Evolutionary conservation across 1,284 basidiomycete species (phyloP), one percentile per base, ranked within the genome.

Genomic region (Ganoderma lucidum): DNA sequence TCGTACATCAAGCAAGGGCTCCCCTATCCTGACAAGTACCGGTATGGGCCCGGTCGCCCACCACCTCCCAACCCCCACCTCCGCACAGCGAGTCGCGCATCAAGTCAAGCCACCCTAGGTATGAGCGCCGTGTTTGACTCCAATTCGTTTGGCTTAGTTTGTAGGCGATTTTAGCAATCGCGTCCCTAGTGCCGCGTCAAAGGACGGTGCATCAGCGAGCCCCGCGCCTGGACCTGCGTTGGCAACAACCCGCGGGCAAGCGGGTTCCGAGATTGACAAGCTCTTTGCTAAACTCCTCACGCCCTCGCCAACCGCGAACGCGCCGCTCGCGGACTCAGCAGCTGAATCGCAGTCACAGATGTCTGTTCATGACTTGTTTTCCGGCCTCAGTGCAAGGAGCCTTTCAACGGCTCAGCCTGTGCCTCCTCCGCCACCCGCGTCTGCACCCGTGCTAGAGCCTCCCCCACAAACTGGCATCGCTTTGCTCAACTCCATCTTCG

Each of bases 1-100:
- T 81, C 83, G 0, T 92, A 87, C 75, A 85, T 93, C 75, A 88
- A 88, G 80, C 82, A 83, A 74, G 89, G 90, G 65, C 67, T 85
- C 35, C 84, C 87, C 12, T 93, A 94, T 77, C 92, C 92, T 8
- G 87, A 91, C 64, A 83, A 91, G 70, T 92, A 84, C 76, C 84
- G 86, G 63, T 92, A 91, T 78, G 89, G 89, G 28, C 90, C 90
- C 5, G 87, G 88, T 71, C 83, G 84, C 44, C 88, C 87, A 2
- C 90, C 90, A 9, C 90, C 87, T 8, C 85, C 85, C 23, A 85
- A 85, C 70, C 81, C 80, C 0, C 78, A 80, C 67, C 72, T 78
- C 6, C 80, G 78, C 41, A 80, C 79, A 41, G 73, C 77, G 3
- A 78, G 73, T 63, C 70, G 73, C 14, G 62, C 73, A 10, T 73